A percentile compares a stretch with the other conserved stretches of the same genome.
Conservation (phyloP, 345 rosid genomes). For the Dovyalis caffra region DNA sequence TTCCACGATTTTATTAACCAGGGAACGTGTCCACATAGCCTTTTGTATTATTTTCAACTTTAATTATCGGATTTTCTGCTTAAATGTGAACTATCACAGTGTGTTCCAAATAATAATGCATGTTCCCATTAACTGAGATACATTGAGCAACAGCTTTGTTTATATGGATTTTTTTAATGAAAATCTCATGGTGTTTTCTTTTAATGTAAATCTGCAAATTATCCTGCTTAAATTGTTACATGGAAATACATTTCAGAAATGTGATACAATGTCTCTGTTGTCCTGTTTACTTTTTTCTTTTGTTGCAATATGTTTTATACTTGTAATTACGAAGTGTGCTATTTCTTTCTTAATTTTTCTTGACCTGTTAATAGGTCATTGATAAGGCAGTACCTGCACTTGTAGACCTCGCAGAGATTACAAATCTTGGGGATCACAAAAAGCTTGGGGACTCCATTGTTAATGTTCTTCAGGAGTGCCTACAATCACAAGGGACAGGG, state of each 20-base stretch:
- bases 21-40: background rate
- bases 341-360: conserved; percentile 1
- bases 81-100: background rate
- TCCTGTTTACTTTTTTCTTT: background rate
- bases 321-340: background rate
- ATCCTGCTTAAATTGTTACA: background rate
- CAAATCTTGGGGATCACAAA: conserved; percentile 85
- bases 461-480: conserved; percentile 73
- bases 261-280: background rate
- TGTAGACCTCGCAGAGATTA: conserved; percentile 80
- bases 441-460: conserved; percentile 85
- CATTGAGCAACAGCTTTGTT: background rate
- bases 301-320: background rate
- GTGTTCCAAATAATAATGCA: background rate
- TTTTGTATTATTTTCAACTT: background rate
- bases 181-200: background rate
- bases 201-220: background rate
- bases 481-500: conserved; percentile 58
- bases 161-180: background rate
- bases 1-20: background rate
- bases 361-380: conserved; percentile 41
- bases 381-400: conserved; percentile 83
- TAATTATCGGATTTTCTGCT: background rate
- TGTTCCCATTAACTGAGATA: background rate
- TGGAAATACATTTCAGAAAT: background rate